Conservation (phyloP, 169 alveolate species). For the Cryptosporidium canis region DNA sequence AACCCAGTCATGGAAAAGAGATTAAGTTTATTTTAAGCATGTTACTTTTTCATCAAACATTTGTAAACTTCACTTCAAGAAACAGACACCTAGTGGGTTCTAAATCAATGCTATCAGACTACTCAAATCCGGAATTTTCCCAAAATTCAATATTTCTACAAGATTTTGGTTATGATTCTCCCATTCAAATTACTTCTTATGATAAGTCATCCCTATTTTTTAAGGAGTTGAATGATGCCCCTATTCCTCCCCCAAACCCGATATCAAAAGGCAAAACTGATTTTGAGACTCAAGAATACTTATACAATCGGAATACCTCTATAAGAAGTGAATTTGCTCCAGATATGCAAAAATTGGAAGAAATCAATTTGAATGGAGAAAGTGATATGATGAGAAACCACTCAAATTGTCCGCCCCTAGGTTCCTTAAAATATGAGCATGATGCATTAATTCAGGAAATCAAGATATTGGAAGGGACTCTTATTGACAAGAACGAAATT, state of each 20-base stretch:
- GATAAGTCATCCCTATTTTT: background rate
- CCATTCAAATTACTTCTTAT: background rate
- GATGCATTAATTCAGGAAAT: slow-evolving; percentile 31
- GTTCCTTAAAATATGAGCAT: background rate
- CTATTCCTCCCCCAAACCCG: slow-evolving; percentile 65
- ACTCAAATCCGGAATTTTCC: background rate
- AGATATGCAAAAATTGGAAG: background rate
- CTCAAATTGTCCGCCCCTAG: background rate
- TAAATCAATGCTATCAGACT: background rate
- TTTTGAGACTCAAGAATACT: background rate
- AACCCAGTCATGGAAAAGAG: slow-evolving; percentile 36
- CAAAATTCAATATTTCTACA: background rate
- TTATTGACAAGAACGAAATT: slow-evolving; percentile 42
- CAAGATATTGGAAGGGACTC: slow-evolving; percentile 1
- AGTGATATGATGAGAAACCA: background rate
- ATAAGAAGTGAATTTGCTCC: background rate
- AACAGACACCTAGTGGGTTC: background rate
- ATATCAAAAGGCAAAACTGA: background rate
- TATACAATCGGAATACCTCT: background rate
- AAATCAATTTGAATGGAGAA: background rate
- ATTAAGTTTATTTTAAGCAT: slow-evolving; percentile 16
- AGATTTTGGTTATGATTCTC: slow-evolving; percentile 28
- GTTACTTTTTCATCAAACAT: slow-evolving; percentile 44
- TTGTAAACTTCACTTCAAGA: slow-evolving; percentile 10
- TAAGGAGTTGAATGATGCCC: slow-evolving; percentile 49